Conservation (phyloP, 2,329 filamentous ascomycete genomes). For the Cercospora berteroae region DNA sequence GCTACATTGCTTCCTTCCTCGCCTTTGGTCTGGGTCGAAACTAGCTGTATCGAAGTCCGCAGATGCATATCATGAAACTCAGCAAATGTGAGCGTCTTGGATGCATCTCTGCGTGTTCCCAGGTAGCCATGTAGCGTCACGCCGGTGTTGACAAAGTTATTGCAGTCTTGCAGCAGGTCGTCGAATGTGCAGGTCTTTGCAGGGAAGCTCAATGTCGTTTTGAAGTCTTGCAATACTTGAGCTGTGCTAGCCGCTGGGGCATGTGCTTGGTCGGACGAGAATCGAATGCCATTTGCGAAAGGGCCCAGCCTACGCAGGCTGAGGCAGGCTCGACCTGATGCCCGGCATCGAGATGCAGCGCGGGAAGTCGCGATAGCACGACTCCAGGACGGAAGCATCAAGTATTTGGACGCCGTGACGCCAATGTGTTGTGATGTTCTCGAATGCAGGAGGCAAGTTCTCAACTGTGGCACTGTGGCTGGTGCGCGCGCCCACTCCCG, state of each 20-base stretch:
- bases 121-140: slow-evolving; percentile 70
- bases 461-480: neutral
- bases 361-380: slow-evolving; percentile 18
- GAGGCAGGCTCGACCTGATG: neutral
- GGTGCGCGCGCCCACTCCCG: neutral
- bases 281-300: neutral
- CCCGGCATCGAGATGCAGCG: slow-evolving; percentile 12
- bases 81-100: slow-evolving; percentile 69
- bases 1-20: slow-evolving; percentile 30
- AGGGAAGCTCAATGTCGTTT: slow-evolving; percentile 45
- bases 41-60: slow-evolving; percentile 42
- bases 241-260: neutral
- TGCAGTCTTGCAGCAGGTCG: slow-evolving; percentile 30
- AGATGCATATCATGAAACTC: slow-evolving; percentile 49
- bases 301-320: neutral
- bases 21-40: slow-evolving; percentile 32
- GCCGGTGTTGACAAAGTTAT: slow-evolving; percentile 34
- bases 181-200: slow-evolving; percentile 42
- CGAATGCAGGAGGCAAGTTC: neutral
- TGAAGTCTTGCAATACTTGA: slow-evolving; percentile 30
- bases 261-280: neutral
- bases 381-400: slow-evolving; percentile 30
- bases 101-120: slow-evolving; percentile 64
- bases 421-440: neutral
- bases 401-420: slow-evolving; percentile 1